Base-by-base conservation (phyloP, 208 protist species). In the Acanthamoeba healyi region DNA sequence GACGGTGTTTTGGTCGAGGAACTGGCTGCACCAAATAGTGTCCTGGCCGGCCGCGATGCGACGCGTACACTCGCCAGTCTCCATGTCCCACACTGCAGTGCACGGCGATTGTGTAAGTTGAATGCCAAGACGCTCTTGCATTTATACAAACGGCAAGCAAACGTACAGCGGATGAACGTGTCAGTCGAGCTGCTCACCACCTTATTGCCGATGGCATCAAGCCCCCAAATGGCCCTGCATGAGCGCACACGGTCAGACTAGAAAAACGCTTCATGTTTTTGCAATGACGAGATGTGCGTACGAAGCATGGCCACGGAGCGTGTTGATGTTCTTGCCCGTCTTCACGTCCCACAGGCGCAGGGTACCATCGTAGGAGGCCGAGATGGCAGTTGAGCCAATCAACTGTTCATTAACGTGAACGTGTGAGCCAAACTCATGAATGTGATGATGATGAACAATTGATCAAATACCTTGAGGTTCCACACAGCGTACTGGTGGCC, bases 81-180 rank as follows among this genome's bases (percentile, higher is more conserved):
- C 89, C 89, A 93, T 82, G 46, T 93, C 89, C 89, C 89, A 93
- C 32, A 82, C 89, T 93, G 19, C n/a, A n/a, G 19, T n/a, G n/a
- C n/a, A 15, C 3, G 38, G 61, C 14, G 15, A 0, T 26, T 67
- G 14, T 49, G 24, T 26, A 44, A 32, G 81, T 12, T 22, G 24
- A 2, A 32, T 34, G 61, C 1, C 29, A 14, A n/a, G n/a, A n/a
- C n/a, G n/a, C n/a, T n/a, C n/a, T n/a, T n/a, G n/a, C n/a, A n/a
- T n/a, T n/a, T n/a, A n/a, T n/a, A n/a, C 17, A 70, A 38, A 22
- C 6, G 22, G 72, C 72, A 14, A 22, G n/a, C 19, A 63, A 93
- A 26, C 24, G n/a, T 93, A 93, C 89, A 26, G 26, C 89, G 61
- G 42, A 93, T 93, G 89, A 49, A 65, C 19, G 89, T 82, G 12